Evolutionary conservation across 1,284 basidiomycete species (phyloP).

Genomic region (Sphaerobolus stellatus): DNA sequence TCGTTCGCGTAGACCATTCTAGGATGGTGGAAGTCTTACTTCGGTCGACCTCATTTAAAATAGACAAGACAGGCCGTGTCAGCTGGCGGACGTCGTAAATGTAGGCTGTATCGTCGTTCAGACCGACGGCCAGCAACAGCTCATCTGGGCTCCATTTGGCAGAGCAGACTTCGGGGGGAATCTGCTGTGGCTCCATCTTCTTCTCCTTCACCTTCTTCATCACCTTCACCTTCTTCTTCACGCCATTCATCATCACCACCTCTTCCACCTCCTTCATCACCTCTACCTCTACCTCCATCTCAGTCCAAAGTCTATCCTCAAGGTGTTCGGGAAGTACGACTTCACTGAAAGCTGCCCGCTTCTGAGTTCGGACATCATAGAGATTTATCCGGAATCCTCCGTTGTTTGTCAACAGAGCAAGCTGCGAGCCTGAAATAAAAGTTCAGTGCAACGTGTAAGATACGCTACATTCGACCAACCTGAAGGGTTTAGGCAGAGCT

Average conservation of each 20-base stretch:
- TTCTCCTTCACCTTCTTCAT: too few species aligned
- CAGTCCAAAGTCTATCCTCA: too few species aligned
- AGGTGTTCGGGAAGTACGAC: too few species aligned
- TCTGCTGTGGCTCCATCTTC: too few species aligned
- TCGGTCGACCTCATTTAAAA: background rate
- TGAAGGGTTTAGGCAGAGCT: conserved; percentile 3
- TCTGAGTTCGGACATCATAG: conserved; percentile 10
- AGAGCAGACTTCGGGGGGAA: background rate
- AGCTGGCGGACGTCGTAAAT: conserved; percentile 10
- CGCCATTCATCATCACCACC: too few species aligned
- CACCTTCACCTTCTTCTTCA: too few species aligned
- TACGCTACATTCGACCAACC: background rate
- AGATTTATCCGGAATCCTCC: background rate
- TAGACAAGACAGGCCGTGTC: background rate
- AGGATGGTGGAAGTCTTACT: conserved; percentile 1
- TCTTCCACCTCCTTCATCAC: too few species aligned
- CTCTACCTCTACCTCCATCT: too few species aligned
- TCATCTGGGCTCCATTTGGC: conserved; percentile 10
- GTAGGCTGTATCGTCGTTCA: conserved; percentile 7
- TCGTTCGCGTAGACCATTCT: conserved; percentile 2
- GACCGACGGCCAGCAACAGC: conserved; percentile 7
- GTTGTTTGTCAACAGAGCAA: conserved; percentile 4
- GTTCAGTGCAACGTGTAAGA: background rate
- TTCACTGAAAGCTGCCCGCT: too few species aligned
- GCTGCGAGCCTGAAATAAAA: background rate